Evolutionary conservation across 176 grass and related monocot species (phyloP), one percentile per base, ranked within the genome.

Genomic region (Carex cristatella): DNA sequence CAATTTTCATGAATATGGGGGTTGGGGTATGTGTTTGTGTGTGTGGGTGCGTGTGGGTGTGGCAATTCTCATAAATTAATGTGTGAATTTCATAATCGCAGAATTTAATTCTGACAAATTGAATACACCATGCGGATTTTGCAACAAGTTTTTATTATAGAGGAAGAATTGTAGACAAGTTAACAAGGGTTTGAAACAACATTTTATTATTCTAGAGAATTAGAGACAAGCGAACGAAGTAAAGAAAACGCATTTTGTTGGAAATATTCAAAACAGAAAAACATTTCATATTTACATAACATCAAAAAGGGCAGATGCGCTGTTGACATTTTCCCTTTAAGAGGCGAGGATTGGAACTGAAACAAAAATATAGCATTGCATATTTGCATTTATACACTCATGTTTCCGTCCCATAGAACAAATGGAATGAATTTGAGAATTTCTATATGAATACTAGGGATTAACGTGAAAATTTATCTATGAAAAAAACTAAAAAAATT

Each of bases 351-450:
- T 78, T 57, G 61, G 56, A 81, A 63, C 56, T 27, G 40, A 65
- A 81, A 62, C 79, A 65, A 81, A 27, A 46, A 46, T 28, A 51
- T 40, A 40, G 38, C 38, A 40, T 5, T 6, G 38, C 38, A 8
- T 54, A 55, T 1, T 81, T 63, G 57, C 58, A 27, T 83, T 67
- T 68, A 51, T 83, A 83, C 16, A 69, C 23, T 62, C 72, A 18
- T 30, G 61, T 57, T 57, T 61, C 42, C 28, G 14, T 62, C 49
- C 61, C 81, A 31, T 69, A 54, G 56, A 69, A 48, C 32, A 82
- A 82, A 65, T 82, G 19, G 59, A 82, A 82, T 51, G 57, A 51
- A 82, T 16, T 30, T 55, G 5, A 82, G 18, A 65, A 79, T 58
- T n/a, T 57, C 23, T 3, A 35, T 61, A 65, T 48, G 42, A 65